phyloP scores from a whole-genome alignment of 768 basidiomycete genomes.

The Russula foetens region DNA sequence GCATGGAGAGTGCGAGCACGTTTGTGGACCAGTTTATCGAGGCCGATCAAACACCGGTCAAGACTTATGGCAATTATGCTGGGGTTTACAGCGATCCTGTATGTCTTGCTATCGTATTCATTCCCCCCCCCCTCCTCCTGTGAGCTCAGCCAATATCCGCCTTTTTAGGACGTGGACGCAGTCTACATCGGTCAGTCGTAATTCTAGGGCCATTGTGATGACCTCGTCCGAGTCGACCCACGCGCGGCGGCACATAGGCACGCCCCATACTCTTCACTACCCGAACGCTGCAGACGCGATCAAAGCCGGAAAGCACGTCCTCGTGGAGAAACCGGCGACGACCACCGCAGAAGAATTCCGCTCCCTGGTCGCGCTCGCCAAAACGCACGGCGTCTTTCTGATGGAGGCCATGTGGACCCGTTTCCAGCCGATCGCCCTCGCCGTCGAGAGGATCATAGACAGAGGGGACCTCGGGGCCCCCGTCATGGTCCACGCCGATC shows the following conservation, averaged over 20 bases:
- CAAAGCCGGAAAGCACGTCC: constrained; percentile 72
- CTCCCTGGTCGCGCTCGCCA: constrained; percentile 65
- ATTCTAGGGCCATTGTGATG: neutral
- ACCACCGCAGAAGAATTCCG: constrained; percentile 66
- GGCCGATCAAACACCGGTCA: constrained; percentile 44
- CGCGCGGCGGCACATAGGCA: too few species aligned
- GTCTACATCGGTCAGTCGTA: constrained; percentile 56
- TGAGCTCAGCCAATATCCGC: neutral
- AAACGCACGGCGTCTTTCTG: constrained; percentile 73
- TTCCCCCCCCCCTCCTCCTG: too few species aligned
- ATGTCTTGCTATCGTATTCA: constrained; percentile 4
- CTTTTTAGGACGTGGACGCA: constrained; percentile 59
- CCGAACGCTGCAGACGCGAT: constrained; percentile 68
- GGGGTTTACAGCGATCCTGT: constrained; percentile 26
- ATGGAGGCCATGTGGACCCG: constrained; percentile 93
- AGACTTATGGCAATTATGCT: constrained; percentile 65
- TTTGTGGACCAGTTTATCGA: constrained; percentile 52
- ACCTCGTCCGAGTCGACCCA: too few species aligned
- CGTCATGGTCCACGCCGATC: constrained; percentile 62
- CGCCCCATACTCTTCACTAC: constrained; percentile 83
- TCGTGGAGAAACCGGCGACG: constrained; percentile 87
- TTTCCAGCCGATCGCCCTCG: constrained; percentile 61
- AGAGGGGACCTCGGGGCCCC: constrained; percentile 59
- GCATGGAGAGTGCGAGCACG: constrained; percentile 52
- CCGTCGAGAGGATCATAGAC: constrained; percentile 56